phyloP scores from a whole-genome alignment of 2,329 filamentous ascomycete species.

The Acarospora socialis region DNA sequence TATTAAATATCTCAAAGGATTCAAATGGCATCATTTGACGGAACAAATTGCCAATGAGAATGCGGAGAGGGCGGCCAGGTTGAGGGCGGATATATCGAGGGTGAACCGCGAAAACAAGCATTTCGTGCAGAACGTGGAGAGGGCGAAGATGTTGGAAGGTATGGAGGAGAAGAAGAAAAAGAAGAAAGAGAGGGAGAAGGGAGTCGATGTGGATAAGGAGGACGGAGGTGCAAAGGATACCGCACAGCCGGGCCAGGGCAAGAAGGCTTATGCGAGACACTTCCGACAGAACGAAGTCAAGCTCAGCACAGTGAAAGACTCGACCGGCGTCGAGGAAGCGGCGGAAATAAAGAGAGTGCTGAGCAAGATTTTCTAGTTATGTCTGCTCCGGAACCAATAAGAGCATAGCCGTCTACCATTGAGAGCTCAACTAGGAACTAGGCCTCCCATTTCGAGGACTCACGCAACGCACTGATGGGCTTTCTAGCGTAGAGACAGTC shows the following conservation, averaged over 20 bases:
- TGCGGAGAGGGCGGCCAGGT: slow-evolving; percentile 59
- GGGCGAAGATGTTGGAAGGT: slow-evolving; percentile 61
- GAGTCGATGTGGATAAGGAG: slow-evolving; percentile 12
- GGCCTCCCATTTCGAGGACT: no score
- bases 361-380: slow-evolving; percentile 56
- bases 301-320: slow-evolving; percentile 28
- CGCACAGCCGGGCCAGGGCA: no score
- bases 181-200: slow-evolving; percentile 32
- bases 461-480: no score
- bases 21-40: slow-evolving; percentile 62
- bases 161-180: slow-evolving; percentile 47
- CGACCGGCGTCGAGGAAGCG: slow-evolving; percentile 31
- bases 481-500: no score
- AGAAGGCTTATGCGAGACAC: slow-evolving; percentile 26
- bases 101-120: slow-evolving; percentile 66
- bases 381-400: no score
- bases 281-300: slow-evolving; percentile 55
- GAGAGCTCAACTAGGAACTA: no score
- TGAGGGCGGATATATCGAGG: slow-evolving; percentile 64
- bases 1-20: slow-evolving; percentile 64
- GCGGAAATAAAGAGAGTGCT: slow-evolving; percentile 46
- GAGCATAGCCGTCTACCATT: no score
- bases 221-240: slow-evolving; percentile 23
- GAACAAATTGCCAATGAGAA: slow-evolving; percentile 72
- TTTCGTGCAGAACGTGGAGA: slow-evolving; percentile 67